phyloP scores from a whole-genome alignment of 257 asterid genomes.

The Solanum tarijense region DNA sequence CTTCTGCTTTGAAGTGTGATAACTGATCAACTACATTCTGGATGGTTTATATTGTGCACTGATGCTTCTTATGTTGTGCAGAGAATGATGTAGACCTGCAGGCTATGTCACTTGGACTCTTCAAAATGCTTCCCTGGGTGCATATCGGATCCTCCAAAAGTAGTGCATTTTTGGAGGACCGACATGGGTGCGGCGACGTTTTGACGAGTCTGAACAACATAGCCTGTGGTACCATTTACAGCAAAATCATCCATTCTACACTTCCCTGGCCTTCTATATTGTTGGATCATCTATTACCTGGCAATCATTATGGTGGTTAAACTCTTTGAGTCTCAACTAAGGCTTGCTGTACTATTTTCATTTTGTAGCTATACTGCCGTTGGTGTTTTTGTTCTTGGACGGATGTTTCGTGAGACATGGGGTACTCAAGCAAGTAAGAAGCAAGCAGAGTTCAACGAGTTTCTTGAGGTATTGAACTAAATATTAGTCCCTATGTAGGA shows the following conservation, averaged over 20 bases:
- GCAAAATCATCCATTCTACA: neutral
- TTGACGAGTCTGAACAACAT: neutral
- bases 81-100: neutral
- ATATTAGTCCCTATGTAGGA: neutral
- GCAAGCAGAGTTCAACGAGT: constrained; percentile 90
- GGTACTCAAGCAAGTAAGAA: constrained; percentile 73
- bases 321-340: neutral
- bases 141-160: neutral
- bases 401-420: constrained; percentile 86
- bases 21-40: neutral
- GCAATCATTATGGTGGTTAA: neutral
- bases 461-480: constrained; percentile 55
- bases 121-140: neutral
- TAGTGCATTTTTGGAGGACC: neutral
- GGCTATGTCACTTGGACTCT: neutral
- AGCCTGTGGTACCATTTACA: neutral
- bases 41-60: neutral
- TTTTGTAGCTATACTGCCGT: constrained; percentile 85
- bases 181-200: neutral
- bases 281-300: neutral
- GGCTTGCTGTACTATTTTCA: neutral
- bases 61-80: neutral
- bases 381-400: constrained; percentile 97
- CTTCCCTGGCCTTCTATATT: neutral
- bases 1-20: neutral